Evolutionary conservation across 768 basidiomycete species (phyloP).

Genomic region (Lactarius sanguifluus): DNA sequence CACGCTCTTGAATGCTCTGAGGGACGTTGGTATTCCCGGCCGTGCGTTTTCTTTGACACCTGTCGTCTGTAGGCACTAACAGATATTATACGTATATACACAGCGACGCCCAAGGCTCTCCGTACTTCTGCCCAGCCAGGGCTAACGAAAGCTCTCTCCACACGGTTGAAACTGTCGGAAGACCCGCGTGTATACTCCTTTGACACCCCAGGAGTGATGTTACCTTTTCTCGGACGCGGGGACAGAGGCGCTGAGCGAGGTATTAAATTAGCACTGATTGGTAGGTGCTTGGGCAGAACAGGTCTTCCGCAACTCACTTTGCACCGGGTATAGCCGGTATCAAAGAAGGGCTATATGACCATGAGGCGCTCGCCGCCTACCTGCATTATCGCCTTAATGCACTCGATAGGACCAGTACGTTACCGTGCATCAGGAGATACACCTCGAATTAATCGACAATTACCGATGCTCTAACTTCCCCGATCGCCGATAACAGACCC

Average conservation of each 20-base stretch:
- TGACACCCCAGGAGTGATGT: conserved; percentile 96
- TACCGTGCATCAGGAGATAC: neutral
- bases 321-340: conserved; percentile 68
- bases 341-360: conserved; percentile 88
- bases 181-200: conserved; percentile 88
- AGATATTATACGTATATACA: conserved; percentile 1
- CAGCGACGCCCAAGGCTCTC: conserved; percentile 85
- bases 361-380: conserved; percentile 82
- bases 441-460: neutral
- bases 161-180: conserved; percentile 78
- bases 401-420: conserved; percentile 68
- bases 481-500: conserved; percentile 48
- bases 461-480: neutral
- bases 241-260: conserved; percentile 85
- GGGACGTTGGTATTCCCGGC: conserved; percentile 82
- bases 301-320: conserved; percentile 6
- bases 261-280: conserved; percentile 89
- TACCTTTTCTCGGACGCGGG: conserved; percentile 89
- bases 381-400: conserved; percentile 82
- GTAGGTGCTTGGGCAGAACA: conserved; percentile 47
- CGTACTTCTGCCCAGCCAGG: conserved; percentile 89
- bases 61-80: conserved; percentile 1
- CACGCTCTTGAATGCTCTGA: conserved; percentile 85
- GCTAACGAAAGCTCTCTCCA: conserved; percentile 85
- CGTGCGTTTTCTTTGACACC: conserved; percentile 9